Evolutionary conservation across 352 stramenopile species (phyloP), one percentile per base, ranked within the genome.

Genomic region (Elongisporangium prolatum): DNA sequence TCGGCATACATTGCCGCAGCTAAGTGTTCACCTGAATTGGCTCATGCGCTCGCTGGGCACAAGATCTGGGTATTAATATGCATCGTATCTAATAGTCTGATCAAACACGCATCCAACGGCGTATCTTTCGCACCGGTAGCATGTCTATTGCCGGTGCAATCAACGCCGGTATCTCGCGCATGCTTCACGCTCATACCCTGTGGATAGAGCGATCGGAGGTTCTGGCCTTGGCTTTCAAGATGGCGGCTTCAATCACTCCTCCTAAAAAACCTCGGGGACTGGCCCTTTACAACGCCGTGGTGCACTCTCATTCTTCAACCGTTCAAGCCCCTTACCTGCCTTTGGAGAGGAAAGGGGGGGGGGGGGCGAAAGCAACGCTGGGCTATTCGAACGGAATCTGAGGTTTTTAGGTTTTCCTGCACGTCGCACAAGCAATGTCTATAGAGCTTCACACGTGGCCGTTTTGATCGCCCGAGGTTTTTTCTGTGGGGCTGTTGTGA

Each of bases 241-340:
- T 7, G 14, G 47, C 47, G 14, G 21, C 47, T 57, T 2, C 40
- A 28, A 61, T 72, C 65, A 66, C 52, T 69, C 61, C 65, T 68
- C 61, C 61, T 66, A 69, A 73, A 73, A 73, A 73, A 73, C 66
- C 66, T 73, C 66, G 66, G 66, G 66, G 28, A 16, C 59, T 69
- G 56, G 28, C 60, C 65, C 65, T 72, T 72, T 54, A 72, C 28
- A 40, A 40, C 28, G 28, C 28, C 28, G 28, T 72, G 68, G 61
- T 72, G 65, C 65, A 72, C 61, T 69, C 50, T 51, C 56, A 9
- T 61, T 65, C 65, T 72, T 72, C 65, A 72, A 72, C 65, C 61
- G 68, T 61, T 69, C 61, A 61, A n/a, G 60, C 65, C 68, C 56
- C 60, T 68, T 40, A 40, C 28, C 28, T 40, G 28, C 28, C 28